phyloP scores from a whole-genome alignment of 352 stramenopile species.

The Globisporangium okanoganense region DNA sequence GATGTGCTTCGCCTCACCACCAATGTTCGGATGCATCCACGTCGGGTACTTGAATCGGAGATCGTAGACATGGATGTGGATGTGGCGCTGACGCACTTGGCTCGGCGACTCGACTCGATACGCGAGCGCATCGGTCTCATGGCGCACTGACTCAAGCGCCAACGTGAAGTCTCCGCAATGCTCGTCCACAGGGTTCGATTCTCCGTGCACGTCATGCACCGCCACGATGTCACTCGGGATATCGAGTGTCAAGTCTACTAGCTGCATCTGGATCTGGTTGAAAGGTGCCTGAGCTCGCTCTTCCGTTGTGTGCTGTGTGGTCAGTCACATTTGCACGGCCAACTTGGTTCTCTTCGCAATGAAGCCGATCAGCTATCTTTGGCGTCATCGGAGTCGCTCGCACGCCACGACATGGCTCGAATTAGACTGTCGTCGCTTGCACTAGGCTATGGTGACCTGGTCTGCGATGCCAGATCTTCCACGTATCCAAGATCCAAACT shows the following conservation, averaged over 20 bases:
- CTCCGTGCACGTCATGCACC: background rate
- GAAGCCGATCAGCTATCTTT: background rate
- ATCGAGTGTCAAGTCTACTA: conserved; percentile 4
- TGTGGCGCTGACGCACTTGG: conserved; percentile 49
- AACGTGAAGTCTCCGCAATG: conserved; percentile 13
- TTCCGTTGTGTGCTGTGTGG: conserved; percentile 6
- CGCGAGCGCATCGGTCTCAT: conserved; percentile 13
- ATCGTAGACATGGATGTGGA: conserved; percentile 63
- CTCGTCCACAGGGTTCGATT: conserved; percentile 4
- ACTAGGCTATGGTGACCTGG: too few relatives aligned
- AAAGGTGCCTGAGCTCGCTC: background rate
- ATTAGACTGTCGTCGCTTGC: background rate
- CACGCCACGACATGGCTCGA: background rate
- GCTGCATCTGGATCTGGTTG: background rate
- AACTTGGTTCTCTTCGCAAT: background rate
- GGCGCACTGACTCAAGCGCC: conserved; percentile 11
- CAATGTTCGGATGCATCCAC: conserved; percentile 68
- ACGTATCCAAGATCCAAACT: background rate
- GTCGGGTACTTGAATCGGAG: conserved; percentile 54
- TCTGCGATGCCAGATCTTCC: background rate
- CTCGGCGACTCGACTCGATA: conserved; percentile 33
- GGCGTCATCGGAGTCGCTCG: background rate
- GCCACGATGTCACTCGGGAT: background rate
- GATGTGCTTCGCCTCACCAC: conserved; percentile 38
- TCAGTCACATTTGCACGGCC: background rate